These are phyloP conservation scores for Stephanodiscus minutulus DNA, from an alignment of 108 stramenopile genomes.

Conservation along the genomic window DNA sequence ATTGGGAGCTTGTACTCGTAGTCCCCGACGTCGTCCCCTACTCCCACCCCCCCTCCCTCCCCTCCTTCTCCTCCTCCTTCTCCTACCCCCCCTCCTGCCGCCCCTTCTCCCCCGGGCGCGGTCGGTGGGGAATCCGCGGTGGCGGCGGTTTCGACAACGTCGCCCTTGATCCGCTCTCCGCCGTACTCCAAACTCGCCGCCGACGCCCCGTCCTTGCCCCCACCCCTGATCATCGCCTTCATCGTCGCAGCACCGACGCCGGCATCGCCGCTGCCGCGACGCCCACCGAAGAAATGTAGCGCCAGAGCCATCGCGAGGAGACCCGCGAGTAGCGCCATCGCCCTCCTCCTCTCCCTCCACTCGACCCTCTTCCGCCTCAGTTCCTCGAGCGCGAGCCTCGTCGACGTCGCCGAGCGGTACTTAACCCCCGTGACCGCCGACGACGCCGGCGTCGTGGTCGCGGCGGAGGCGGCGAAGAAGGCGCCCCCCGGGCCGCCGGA, in stretches of 20 bases:
- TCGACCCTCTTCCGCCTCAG: constrained; percentile 34
- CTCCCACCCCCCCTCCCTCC: background rate
- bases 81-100: background rate
- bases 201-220: no score
- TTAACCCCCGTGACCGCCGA: constrained; percentile 11
- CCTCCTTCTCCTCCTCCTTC: background rate
- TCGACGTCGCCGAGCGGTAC: constrained; percentile 35
- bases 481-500: no score
- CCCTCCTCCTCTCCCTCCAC: constrained; percentile 31
- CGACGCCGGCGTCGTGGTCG: background rate
- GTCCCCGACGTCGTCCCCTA: background rate
- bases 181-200: no score
- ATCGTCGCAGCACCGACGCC: no score
- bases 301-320: constrained; percentile 25
- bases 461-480: no score
- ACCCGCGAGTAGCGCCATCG: constrained; percentile 15
- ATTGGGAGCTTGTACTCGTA: constrained; percentile 25
- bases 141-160: no score
- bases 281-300: constrained; percentile 17
- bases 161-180: no score
- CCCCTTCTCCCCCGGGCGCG: no score
- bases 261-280: no score
- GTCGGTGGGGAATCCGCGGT: no score
- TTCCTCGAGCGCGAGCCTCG: constrained; percentile 42
- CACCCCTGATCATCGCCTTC: no score